Base-by-base conservation (phyloP, 176 grass and related monocot genomes). In the Rhynchospora pubera region DNA sequence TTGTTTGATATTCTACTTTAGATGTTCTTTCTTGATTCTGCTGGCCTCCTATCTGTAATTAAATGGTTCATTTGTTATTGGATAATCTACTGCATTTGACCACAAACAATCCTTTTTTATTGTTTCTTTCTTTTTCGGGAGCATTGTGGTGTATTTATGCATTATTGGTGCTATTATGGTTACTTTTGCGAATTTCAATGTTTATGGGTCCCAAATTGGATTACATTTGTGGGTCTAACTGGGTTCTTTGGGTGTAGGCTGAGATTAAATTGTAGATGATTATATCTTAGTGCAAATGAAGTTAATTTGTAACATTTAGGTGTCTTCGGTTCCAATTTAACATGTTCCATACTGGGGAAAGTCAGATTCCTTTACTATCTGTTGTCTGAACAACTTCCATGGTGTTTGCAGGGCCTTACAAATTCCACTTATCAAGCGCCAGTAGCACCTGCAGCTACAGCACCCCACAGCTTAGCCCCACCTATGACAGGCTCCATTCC, bases 391-490 rank as follows among this genome's bases (percentile, higher is more conserved):
- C 55, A 46, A 75, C 6, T 77, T 58, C 67, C 60, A 26, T 64
- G 59, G 43, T 26, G 21, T 14, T 82, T 50, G 16, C 79, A 82
- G 79, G 79, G 79, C 52, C 61, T 65, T 82, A 21, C 61, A 30
- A 82, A 82, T 13, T 43, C 83, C 6, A 44, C 83, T 65, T 91
- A 75, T 80, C 83, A 93, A 89, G 88, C 86, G 22, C 84, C 84
- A 84, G 82, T 44, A 81, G 48, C 87, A 52, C 85, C 87, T 48
- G 45, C 82, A 28, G 23, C 87, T 87, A 9, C 89, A 85, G 39
- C 92, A 87, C 78, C 96, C 82, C 52, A 13, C 80, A 82, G 89
- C 32, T 81, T 84, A 84, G 81, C 65, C 82, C 2, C 56, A 76
- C 69, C 83, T 55, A 82, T 88, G 74, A 43, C 84, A 60, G 89